Percentiles rank a stretch among this genome's conserved stretches.
Conservation (phyloP, 768 basidiomycete genomes). For the Auricularia sp. region DNA sequence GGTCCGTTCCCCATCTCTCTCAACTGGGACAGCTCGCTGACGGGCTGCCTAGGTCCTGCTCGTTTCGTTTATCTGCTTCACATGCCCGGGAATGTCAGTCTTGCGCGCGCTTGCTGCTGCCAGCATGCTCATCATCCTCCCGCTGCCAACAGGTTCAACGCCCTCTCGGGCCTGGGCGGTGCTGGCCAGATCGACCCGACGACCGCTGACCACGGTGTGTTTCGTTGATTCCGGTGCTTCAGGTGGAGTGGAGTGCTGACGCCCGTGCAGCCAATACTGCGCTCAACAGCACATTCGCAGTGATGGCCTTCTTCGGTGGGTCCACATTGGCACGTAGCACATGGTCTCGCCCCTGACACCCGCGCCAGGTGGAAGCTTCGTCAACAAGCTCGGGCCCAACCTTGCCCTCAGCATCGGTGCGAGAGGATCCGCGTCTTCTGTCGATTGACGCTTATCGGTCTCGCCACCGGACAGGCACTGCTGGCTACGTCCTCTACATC, state of each 20-base stretch:
- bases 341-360: neutral
- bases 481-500: conserved; percentile 43
- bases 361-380: neutral
- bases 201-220: conserved; percentile 26
- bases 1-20: neutral
- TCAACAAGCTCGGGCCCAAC: conserved; percentile 37
- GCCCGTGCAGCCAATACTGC: conserved; percentile 22
- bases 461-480: conserved; percentile 20
- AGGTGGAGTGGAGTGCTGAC: no score
- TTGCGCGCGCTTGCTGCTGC: neutral
- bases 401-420: conserved; percentile 35
- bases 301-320: conserved; percentile 33
- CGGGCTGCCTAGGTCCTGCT: conserved; percentile 27
- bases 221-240: no score
- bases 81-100: conserved; percentile 5
- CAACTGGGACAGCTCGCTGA: neutral
- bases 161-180: conserved; percentile 29
- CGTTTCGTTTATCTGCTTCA: conserved; percentile 27
- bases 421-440: no score
- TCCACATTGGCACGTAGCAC: conserved; percentile 18
- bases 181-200: conserved; percentile 31
- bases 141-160: conserved; percentile 31
- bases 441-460: no score
- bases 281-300: conserved; percentile 33
- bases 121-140: neutral